Base-by-base conservation (phyloP, 768 basidiomycete genomes). In the Termitomyces sp. region DNA sequence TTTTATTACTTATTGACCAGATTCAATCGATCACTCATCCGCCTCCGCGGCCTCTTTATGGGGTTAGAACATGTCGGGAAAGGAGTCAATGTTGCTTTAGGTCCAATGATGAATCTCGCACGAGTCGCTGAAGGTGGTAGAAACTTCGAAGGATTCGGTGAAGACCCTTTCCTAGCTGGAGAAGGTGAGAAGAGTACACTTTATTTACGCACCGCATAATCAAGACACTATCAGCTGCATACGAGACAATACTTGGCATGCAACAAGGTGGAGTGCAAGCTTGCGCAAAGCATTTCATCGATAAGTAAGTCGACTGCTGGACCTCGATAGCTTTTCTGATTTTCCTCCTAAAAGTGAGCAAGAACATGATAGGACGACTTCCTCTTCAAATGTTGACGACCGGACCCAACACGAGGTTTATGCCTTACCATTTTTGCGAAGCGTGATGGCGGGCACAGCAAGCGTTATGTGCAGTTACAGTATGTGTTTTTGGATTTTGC, bases 111-210 rank as follows among this genome's bases (percentile, higher is more conserved):
- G 80, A 88, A 90, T 66, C 75, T 90, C 69, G 85, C 81, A 4
- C 77, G 65, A 22, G 70, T 82, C 22, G 81, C 84, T 6, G 73
- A 80, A 65, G 87, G 83, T n/a, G 90, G 90, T 5, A 74, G 91
- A 24, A 88, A 90, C 68, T 92, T 87, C 82, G 90, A 92, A 73
- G 88, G 88, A 22, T 90, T 88, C 54, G 89, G 90, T 22, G 87
- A 78, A 9, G 90, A 92, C 65, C 91, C 90, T 0, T 92, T 81
- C 71, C 72, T 92, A 5, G 62, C 77, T 26, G 88, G 90, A 16
- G 87, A 86, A 66, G 64, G 62, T 61, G 43, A 46, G 41, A 16
- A 18, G 14, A 52, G 0, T 9, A n/a, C 10, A 0, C 16, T 2
- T 18, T 24, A 22, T n/a, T 9, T 22, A n/a, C 20, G 22, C 9